Base-by-base conservation (phyloP, 441 rosid genomes). In the Gossypium schwendimanii region DNA sequence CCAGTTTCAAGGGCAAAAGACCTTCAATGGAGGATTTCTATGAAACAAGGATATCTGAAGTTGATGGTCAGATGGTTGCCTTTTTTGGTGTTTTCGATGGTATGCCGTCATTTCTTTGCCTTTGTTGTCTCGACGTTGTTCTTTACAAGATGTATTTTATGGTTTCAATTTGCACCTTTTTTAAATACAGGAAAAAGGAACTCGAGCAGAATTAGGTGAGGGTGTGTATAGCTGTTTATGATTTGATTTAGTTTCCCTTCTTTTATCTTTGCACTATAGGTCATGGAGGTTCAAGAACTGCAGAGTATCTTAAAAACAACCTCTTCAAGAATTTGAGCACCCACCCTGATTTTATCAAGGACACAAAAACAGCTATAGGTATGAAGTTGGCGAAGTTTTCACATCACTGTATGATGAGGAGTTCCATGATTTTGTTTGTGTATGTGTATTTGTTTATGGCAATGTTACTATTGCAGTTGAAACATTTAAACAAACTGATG, bases 71-170 rank as follows among this genome's bases (percentile, higher is more conserved):
- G 79, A 88, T 86, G 88, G 96, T 92, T 87, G 98, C 93, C 62
- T 88, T 90, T 76, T 92, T 92, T 67, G 96, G 90, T 70, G 97
- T 92, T 76, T 92, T 87, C 68, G 97, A 92, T 79, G 97, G 97
- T 92, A 86, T 66, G 54, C n/a, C 55, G 21, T 63, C 31, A 7
- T 62, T 63, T 28, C 17, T 20, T 1, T 2, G 8, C 4, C 12
- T 17, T 45, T 69, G 12, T 64, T 74, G 31, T 44, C 69, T 60
- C 68, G 26, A 15, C 50, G 3, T 50, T 72, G 23, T 73, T 70
- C 23, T 6, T 65, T 44, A 9, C 24, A 18, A 50, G 62, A 49
- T 21, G 49, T 24, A 53, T 49, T 39, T 52, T 33, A 12, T 68
- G 39, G 10, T 45, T 11, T 28, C 49, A 36, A 28, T 47, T 26